phyloP scores from a whole-genome alignment of 257 asterid species.

The Solanum peruvianum region DNA sequence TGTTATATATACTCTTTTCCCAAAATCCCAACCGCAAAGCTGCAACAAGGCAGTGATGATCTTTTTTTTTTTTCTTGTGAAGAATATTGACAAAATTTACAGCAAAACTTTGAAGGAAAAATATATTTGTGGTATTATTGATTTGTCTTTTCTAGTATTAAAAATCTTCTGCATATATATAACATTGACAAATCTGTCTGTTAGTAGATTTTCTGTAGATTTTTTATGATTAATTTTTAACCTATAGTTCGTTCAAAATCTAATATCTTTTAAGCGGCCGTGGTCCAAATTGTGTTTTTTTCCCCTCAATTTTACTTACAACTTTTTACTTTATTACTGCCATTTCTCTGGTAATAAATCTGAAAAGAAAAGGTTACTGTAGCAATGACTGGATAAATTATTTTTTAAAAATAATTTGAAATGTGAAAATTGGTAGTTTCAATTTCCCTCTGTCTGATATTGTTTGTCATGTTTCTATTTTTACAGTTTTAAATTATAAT shows the following conservation, averaged over 20 bases:
- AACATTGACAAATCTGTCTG: neutral
- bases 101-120: neutral
- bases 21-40: neutral
- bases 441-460: too few species aligned
- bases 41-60: neutral
- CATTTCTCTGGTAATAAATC: neutral
- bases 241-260: neutral
- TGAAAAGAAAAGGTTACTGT: neutral
- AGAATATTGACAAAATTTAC: neutral
- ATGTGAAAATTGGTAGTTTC: neutral
- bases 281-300: neutral
- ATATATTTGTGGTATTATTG: neutral
- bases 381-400: neutral
- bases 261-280: neutral
- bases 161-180: neutral
- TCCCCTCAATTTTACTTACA: neutral
- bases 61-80: neutral
- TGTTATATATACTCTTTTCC: neutral
- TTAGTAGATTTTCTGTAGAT: neutral
- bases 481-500: too few species aligned
- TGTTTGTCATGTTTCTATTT: too few species aligned
- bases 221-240: neutral
- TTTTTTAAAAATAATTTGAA: neutral
- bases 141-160: neutral
- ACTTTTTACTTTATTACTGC: neutral